Base-by-base conservation (phyloP, 164 flowering plant species). In the Vitis cinerea region DNA sequence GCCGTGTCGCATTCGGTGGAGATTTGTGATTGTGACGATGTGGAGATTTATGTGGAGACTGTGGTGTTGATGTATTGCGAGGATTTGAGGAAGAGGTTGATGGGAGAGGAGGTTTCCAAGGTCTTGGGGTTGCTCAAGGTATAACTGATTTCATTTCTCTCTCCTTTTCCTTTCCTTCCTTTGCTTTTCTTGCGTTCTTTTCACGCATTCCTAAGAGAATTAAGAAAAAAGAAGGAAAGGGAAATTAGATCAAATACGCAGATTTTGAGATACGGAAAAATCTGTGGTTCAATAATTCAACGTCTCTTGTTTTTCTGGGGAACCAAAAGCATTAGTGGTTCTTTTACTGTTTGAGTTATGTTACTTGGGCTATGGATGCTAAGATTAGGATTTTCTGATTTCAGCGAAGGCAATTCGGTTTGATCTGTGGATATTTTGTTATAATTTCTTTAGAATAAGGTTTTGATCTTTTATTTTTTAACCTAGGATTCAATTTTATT, bases 1-100 rank as follows among this genome's bases (percentile, higher is more conserved):
- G 85, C 73, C 61, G 73, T 79, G 2, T 54, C 77, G 63, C 92
- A 89, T 72, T 72, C 82, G 10, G 93, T 94, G 64, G 99, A 92
- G 83, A 92, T 94, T 70, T 85, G 88, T 61, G 98, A 92, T 23
- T 90, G 94, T 67, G 97, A 91, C 75, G 94, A 94, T 66, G 93
- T 92, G 62, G 97, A 87, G 82, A 86, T 84, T 9, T 94, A 94
- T 81, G 88, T 91, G 71, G 97, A 92, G 80, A 80, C 88, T 58
- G 74, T 94, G 72, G 85, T 86, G 57, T 82, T 92, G 83, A 92
- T 94, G 97, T 90, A 94, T 68, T 84, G 75, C 69, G 87, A 85
- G 47, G 91, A 92, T 73, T 76, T 91, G 86, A 87, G 73, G 88
- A 81, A 29, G 84, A 91, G 78, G 64, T 73, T 94, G 84, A 66